Evolutionary conservation across 768 basidiomycete genomes (phyloP).

Genomic region (Tylopilus cervinicoccineus): DNA sequence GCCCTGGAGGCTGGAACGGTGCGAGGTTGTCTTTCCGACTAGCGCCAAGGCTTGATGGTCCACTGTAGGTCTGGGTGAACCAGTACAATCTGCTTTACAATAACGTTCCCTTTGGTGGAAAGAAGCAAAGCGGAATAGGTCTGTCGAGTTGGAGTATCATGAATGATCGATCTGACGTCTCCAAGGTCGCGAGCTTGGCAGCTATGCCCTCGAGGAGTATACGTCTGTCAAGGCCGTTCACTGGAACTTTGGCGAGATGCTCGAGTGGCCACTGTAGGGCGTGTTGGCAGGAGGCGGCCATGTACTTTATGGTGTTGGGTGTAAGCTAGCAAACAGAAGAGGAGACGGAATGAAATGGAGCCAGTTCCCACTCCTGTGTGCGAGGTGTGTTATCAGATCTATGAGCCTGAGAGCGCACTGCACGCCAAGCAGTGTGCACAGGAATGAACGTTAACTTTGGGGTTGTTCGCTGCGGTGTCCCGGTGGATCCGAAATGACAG

Average conservation of each 20-base stretch:
- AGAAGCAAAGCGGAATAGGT: slow-evolving; percentile 90
- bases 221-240: slow-evolving; percentile 80
- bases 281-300: background rate
- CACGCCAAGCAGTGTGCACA: slow-evolving; percentile 10
- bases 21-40: slow-evolving; percentile 2
- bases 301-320: slow-evolving; percentile 3
- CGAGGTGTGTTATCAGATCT: slow-evolving; percentile 4
- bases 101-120: slow-evolving; percentile 94
- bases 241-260: slow-evolving; percentile 82
- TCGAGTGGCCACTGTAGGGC: slow-evolving; percentile 69
- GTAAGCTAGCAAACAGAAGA: slow-evolving; percentile 15
- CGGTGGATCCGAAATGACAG: slow-evolving; percentile 14
- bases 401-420: slow-evolving; percentile 1
- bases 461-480: background rate
- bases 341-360: slow-evolving; percentile 15
- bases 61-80: slow-evolving; percentile 80
- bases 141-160: background rate
- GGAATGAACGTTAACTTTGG: slow-evolving; percentile 9
- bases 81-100: slow-evolving; percentile 81
- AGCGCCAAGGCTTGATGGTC: slow-evolving; percentile 4
- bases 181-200: slow-evolving; percentile 82
- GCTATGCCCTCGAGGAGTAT: slow-evolving; percentile 81
- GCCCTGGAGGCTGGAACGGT: slow-evolving; percentile 89
- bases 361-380: slow-evolving; percentile 4
- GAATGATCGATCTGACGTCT: slow-evolving; percentile 7